Evolutionary conservation across 805 yeast genomes (phyloP), one percentile per base, ranked within the genome.

Genomic region (Lachancea meyersii): DNA sequence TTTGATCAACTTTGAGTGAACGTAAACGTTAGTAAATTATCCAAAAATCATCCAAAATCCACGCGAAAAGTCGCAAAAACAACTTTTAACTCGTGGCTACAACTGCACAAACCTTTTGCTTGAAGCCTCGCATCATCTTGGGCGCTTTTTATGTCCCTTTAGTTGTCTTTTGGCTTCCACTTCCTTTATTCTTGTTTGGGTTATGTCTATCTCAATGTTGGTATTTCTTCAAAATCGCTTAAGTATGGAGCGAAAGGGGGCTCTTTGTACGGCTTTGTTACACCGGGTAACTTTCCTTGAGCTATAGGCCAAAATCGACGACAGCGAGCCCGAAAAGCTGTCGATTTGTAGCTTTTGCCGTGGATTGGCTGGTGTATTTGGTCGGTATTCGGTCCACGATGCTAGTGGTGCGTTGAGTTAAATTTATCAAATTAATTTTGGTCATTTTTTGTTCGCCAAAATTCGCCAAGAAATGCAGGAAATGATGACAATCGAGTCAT

Each of bases 91-190:
- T 19, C 35, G 10, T 11, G 7, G 17, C 11, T 17, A n/a, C 37
- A 55, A 54, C 52, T 16, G 4, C n/a, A 50, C 35, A 73, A 61
- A 71, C 71, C 57, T 78, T 68, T 57, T 80, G 83, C 57, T 79
- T 80, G 63, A 80, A 79, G 22, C 85, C 85, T 66, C 79, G 80
- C 85, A 80, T 80, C 86, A 80, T 80, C 55, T 70, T 76, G 26
- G 35, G 32, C 40, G 13, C 22, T 40, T 23, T 49, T 50, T 49
- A 19, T 47, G 31, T 33, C 46, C 13, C 13, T 26, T 26, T 4
- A 11, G 28, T 4, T 42, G 36, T 21, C 20, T 14, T 31, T 18
- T 38, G 23, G 20, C 20, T 20, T 27, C 35, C 35, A 11, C 5
- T 34, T 34, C 20, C 35, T 32, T 20, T 32, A 19, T 19, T 17